Conservation (phyloP, 2,329 filamentous ascomycete genomes). For the Onygenales sp. region DNA sequence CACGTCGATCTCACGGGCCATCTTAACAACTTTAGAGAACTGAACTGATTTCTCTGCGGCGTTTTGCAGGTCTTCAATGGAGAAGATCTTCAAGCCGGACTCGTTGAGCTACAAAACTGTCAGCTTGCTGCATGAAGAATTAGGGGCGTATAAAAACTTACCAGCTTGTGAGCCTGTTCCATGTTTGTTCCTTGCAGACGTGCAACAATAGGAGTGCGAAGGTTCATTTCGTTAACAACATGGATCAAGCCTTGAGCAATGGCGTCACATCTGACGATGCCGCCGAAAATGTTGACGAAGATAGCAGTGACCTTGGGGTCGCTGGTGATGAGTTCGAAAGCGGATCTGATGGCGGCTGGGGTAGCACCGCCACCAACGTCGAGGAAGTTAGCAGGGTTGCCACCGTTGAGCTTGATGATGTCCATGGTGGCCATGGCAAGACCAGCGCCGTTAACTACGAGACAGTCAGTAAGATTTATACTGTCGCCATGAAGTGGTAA, state of each 20-base stretch:
- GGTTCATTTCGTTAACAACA: constrained; percentile 88
- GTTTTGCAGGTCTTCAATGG: constrained; percentile 93
- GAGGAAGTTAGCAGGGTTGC: constrained; percentile 93
- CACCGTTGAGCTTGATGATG: constrained; percentile 99
- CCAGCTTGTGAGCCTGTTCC: constrained; percentile 77
- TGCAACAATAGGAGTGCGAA: constrained; percentile 93
- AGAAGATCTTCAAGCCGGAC: constrained; percentile 98
- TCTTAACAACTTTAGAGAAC: constrained; percentile 98
- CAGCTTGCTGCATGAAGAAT: neutral
- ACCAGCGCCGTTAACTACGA: constrained; percentile 83
- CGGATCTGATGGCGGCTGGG: constrained; percentile 90
- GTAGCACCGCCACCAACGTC: constrained; percentile 97
- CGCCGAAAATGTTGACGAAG: constrained; percentile 99
- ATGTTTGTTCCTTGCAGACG: constrained; percentile 98
- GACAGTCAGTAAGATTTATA: neutral
- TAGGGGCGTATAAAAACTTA: constrained; percentile 27
- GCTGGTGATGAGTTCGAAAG: constrained; percentile 97
- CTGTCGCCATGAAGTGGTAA: neutral
- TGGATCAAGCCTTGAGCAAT: constrained; percentile 94
- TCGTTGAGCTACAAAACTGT: constrained; percentile 63
- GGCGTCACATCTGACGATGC: constrained; percentile 95
- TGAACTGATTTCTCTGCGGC: constrained; percentile 97
- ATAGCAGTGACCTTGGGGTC: constrained; percentile 97
- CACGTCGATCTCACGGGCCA: constrained; percentile 94
- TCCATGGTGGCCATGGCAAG: constrained; percentile 99